Evolutionary conservation across 148 eudicot genomes (phyloP).

Genomic region (Hydrangea macrophylla): DNA sequence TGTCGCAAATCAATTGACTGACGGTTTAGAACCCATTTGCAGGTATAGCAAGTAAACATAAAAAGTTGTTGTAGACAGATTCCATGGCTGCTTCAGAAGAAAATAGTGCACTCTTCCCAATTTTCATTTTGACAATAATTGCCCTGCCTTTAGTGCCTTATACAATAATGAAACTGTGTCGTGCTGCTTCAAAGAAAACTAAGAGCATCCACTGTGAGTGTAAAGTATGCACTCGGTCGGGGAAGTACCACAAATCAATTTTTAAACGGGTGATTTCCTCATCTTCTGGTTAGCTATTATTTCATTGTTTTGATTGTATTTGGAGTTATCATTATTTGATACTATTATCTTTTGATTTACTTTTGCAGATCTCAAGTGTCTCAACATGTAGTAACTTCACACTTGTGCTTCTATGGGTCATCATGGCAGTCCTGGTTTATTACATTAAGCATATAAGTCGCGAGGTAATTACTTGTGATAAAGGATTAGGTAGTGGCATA

Average conservation of each 20-base stretch:
- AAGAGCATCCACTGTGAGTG: conserved; percentile 73
- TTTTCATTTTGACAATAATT: conserved; percentile 79
- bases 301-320: background rate
- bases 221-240: conserved; percentile 70
- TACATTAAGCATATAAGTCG: conserved; percentile 72
- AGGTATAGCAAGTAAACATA: conserved; percentile 22
- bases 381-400: conserved; percentile 81
- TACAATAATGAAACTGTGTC: conserved; percentile 68
- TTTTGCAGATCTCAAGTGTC: conserved; percentile 65
- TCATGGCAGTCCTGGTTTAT: conserved; percentile 68
- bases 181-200: conserved; percentile 70
- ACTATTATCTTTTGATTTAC: background rate
- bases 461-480: conserved; percentile 49
- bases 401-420: conserved; percentile 80
- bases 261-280: conserved; percentile 51
- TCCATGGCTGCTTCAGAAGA: conserved; percentile 87
- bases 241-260: conserved; percentile 82
- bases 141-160: conserved; percentile 93
- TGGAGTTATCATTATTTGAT: background rate
- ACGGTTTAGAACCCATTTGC: conserved; percentile 2
- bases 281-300: background rate
- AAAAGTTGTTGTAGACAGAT: conserved; percentile 21
- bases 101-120: conserved; percentile 81
- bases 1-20: background rate
- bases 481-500: background rate